phyloP scores from a whole-genome alignment of 306 rosid species.

The Vigna unguiculata region DNA sequence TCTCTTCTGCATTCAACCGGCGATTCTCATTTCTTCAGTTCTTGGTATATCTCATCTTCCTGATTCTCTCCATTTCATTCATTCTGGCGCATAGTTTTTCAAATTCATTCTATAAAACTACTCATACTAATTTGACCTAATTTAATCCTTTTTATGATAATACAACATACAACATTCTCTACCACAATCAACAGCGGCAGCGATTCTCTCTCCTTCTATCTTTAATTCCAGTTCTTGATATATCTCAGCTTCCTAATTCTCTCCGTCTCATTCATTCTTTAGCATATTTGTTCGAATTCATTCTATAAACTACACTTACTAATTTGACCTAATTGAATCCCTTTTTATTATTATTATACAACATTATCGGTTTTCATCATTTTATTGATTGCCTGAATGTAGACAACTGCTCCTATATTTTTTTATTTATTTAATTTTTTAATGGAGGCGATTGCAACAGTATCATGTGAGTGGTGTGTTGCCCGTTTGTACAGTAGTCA shows the following conservation, averaged over 20 bases:
- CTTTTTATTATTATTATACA: background rate
- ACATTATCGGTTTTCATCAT: background rate
- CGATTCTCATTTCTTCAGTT: background rate
- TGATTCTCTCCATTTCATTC: background rate
- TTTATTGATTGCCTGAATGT: background rate
- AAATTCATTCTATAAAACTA: too few relatives aligned
- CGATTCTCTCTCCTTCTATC: background rate
- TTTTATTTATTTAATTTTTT: background rate
- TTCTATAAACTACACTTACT: background rate
- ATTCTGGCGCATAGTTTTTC: background rate
- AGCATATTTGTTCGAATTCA: background rate
- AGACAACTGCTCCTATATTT: background rate
- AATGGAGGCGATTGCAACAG: background rate
- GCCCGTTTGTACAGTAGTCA: background rate
- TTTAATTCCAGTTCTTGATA: background rate
- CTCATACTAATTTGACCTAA: constrained; percentile 1
- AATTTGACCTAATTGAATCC: constrained; percentile 5
- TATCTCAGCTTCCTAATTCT: background rate
- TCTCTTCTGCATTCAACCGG: background rate
- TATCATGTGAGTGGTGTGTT: background rate
- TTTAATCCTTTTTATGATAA: background rate
- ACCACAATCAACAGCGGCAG: background rate
- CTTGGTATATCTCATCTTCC: background rate
- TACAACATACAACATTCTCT: background rate
- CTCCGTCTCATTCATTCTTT: background rate